Evolutionary conservation across 148 eudicot genomes (phyloP).

Genomic region (Amaranthus palmeri): DNA sequence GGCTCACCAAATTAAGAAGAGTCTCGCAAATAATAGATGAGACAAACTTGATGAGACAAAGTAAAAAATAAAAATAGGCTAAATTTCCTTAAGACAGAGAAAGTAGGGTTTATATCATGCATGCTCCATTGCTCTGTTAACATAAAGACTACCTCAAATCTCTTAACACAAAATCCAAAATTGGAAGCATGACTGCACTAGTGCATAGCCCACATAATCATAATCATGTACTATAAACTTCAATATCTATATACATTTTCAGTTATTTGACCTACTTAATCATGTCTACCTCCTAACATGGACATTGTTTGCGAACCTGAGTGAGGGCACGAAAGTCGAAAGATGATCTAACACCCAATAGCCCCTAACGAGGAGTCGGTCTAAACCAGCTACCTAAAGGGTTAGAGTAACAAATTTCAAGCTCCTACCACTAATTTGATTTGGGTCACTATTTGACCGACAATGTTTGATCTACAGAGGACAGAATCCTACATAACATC

Average conservation of each 20-base stretch:
- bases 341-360: neutral
- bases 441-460: neutral
- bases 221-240: neutral
- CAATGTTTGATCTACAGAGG: neutral
- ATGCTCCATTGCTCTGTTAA: too few relatives aligned
- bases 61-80: too few relatives aligned
- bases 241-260: constrained; percentile 12
- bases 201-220: constrained; percentile 6
- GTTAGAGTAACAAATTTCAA: too few relatives aligned
- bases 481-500: neutral
- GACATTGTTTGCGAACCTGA: neutral
- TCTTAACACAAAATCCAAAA: neutral
- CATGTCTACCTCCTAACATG: constrained; percentile 1
- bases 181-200: neutral
- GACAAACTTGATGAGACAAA: too few relatives aligned
- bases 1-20: too few relatives aligned
- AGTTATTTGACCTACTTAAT: neutral
- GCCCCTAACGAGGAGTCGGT: too few relatives aligned
- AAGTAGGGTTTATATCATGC: too few relatives aligned
- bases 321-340: neutral
- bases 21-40: too few relatives aligned
- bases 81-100: too few relatives aligned
- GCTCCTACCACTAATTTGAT: too few relatives aligned
- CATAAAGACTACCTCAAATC: too few relatives aligned
- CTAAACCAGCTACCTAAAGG: too few relatives aligned